Base-by-base conservation (phyloP, 1,139 yeast species). In the Ogataea hybrid region DNA sequence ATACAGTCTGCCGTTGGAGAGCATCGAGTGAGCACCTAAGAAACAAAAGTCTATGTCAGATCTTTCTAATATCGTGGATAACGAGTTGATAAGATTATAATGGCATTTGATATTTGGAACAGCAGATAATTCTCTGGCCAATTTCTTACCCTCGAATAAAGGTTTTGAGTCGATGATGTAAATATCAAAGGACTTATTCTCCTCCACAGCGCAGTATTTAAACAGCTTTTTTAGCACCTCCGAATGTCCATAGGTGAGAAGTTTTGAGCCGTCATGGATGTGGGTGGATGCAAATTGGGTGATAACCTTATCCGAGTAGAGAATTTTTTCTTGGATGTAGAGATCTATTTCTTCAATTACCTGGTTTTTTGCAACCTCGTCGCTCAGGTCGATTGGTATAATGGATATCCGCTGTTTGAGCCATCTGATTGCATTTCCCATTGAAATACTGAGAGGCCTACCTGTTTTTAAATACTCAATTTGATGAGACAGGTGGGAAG, bases 371-470 rank as follows among this genome's bases (percentile, higher is more conserved):
- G 97, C 96, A 33, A 75, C 79, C 12, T 68, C 70, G 50, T 90
- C 97, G 12, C 79, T 69, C 22, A 79, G 70, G 51, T 85, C 95
- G 44, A 85, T 78, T 38, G 86, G 77, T 43, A 84, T 78, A 42
- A 78, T 75, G 1, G 96, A 82, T 44, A 94, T 92, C 60, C 87
- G 94, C 66, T 90, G 97, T 61, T 94, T 94, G 51, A 94, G 73
- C 96, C 97, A 89, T 55, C 98, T 79, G 51, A 94, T 94, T 3
- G 97, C 94, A 66, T 90, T 92, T 40, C 99, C 98, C 98, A 94
- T 94, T 1, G 96, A 79, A 8, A 90, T 86, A 44, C 95, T 81
- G 43, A 94, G 71, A 0, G 97, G 97, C 50, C 99, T 79, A 2
- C 97, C 92, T 9, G 90, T 80, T 57, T 88, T 92, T 53, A 94